Evolutionary conservation across 2,329 filamentous ascomycete species (phyloP).

Genomic region (Alternaria sp.): DNA sequence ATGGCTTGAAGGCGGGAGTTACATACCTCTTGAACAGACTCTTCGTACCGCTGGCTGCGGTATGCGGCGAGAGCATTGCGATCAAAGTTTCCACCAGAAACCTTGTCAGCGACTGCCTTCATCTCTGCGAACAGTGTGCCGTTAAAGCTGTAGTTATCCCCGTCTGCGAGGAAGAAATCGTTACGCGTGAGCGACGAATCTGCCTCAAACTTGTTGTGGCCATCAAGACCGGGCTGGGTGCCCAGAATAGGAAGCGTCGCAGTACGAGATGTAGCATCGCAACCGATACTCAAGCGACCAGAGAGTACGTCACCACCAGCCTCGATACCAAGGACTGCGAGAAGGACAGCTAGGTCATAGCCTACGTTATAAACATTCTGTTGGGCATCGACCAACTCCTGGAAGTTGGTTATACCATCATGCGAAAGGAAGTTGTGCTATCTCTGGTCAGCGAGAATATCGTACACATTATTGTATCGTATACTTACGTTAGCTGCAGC

Average conservation of each 20-base stretch:
- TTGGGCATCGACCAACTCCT: conserved; percentile 56
- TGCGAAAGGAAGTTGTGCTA: conserved; percentile 50
- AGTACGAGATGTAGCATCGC: conserved; percentile 55
- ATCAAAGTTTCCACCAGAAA: conserved; percentile 49
- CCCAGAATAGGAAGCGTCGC: conserved; percentile 44
- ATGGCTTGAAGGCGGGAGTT: not conserved
- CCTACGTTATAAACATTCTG: conserved; percentile 58
- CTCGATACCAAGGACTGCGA: conserved; percentile 52
- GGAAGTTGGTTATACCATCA: conserved; percentile 54
- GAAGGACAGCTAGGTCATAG: conserved; percentile 52
- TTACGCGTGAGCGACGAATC: conserved; percentile 54
- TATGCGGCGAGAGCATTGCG: conserved; percentile 50
- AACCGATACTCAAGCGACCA: conserved; percentile 56
- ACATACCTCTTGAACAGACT: conserved; percentile 45
- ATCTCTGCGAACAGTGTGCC: conserved; percentile 53
- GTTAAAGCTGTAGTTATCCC: conserved; percentile 53
- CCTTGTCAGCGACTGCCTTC: conserved; percentile 40
- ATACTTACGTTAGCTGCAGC: conserved; percentile 49
- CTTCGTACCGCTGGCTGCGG: conserved; percentile 52
- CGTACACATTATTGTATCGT: not conserved
- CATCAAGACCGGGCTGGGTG: conserved; percentile 53
- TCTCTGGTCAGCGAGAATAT: not conserved
- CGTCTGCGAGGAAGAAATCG: conserved; percentile 50
- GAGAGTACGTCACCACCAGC: conserved; percentile 54
- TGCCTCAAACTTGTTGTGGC: conserved; percentile 56